Evolutionary conservation across 164 flowering plant species (phyloP).

Genomic region (Protea cynaroides): DNA sequence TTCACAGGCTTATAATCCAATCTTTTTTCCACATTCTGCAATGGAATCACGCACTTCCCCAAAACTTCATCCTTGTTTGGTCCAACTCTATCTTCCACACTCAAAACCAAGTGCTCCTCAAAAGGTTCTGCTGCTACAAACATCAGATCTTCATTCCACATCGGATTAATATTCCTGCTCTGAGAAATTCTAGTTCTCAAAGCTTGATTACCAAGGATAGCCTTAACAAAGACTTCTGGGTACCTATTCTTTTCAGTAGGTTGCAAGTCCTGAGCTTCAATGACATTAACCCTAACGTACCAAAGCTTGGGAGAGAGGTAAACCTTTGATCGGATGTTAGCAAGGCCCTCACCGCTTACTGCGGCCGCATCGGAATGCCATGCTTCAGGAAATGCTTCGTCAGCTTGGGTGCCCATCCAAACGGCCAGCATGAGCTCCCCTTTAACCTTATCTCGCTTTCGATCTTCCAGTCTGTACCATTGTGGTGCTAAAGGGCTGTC

Average conservation of each 20-base stretch:
- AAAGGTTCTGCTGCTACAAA: constrained; percentile 87
- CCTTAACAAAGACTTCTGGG: constrained; percentile 68
- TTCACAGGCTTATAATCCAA: constrained; percentile 55
- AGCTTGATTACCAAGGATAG: constrained; percentile 49
- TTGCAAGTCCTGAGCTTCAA: constrained; percentile 74
- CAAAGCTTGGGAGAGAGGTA: constrained; percentile 81
- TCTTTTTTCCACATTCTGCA: constrained; percentile 51
- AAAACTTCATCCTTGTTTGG: constrained; percentile 56
- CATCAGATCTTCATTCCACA: constrained; percentile 82
- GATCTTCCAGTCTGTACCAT: constrained; percentile 68
- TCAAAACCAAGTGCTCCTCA: constrained; percentile 63
- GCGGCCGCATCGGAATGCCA: constrained; percentile 83
- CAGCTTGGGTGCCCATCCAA: constrained; percentile 90
- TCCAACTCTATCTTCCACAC: constrained; percentile 60
- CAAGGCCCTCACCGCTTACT: constrained; percentile 41
- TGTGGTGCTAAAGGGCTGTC: constrained; percentile 86
- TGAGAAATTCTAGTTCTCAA: constrained; percentile 45
- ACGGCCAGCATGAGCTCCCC: constrained; percentile 84
- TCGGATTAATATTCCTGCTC: constrained; percentile 47
- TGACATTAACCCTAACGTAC: constrained; percentile 76
- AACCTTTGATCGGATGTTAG: constrained; percentile 65
- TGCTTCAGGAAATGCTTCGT: constrained; percentile 77
- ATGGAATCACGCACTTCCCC: constrained; percentile 52
- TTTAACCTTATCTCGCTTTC: constrained; percentile 45
- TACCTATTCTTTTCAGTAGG: constrained; percentile 48